phyloP scores from a whole-genome alignment of 2,329 filamentous ascomycete genomes.

The Venturia pyrina region DNA sequence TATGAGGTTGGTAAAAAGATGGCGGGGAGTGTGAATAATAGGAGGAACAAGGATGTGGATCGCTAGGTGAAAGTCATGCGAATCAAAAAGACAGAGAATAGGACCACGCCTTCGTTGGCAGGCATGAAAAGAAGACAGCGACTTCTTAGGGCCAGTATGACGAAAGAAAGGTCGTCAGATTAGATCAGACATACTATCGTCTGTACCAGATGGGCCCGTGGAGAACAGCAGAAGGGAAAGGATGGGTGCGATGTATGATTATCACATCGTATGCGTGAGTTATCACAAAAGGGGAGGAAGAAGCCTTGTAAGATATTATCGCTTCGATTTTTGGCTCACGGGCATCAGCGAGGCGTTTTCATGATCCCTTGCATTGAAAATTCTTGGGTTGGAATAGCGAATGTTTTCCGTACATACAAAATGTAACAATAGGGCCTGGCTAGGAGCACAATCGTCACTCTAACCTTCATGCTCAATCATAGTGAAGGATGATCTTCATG shows the following conservation, averaged over 20 bases:
- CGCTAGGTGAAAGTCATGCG: background rate
- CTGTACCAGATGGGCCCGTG: background rate
- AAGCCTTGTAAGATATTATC: no score
- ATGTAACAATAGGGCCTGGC: background rate
- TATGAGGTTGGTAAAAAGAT: slow-evolving; percentile 93
- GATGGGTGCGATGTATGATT: background rate
- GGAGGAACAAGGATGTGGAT: slow-evolving; percentile 23
- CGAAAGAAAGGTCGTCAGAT: background rate
- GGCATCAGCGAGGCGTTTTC: background rate
- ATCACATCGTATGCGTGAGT: background rate
- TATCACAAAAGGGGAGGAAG: background rate
- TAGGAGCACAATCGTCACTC: background rate
- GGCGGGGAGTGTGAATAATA: slow-evolving; percentile 65
- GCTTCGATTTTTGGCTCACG: background rate
- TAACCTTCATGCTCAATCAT: background rate
- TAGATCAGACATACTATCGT: background rate
- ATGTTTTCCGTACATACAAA: background rate
- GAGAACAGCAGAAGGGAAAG: background rate
- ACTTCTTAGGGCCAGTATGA: no score
- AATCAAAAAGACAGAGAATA: background rate
- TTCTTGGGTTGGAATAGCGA: background rate
- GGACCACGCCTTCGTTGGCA: background rate
- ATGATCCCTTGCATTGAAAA: background rate
- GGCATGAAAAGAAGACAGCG: no score
- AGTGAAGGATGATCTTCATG: background rate